A percentile compares a stretch with the other conserved stretches of the same genome.
Evolutionary conservation across 257 asterid genomes (phyloP).

Genomic region (Avicennia marina): DNA sequence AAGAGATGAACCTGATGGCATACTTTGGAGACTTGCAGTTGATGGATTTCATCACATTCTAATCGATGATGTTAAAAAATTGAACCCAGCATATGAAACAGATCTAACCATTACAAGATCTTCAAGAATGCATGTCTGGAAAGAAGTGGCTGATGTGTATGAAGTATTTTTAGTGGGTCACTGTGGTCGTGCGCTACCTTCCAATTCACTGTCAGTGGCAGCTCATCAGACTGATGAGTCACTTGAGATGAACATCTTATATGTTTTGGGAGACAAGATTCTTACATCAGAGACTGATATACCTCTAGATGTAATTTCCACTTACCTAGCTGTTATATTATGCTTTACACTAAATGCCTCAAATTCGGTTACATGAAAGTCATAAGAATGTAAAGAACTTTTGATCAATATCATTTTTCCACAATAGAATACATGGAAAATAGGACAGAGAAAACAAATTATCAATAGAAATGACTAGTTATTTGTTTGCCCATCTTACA

Average conservation of each 20-base stretch:
- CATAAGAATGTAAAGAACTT: background rate
- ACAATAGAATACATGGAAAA: background rate
- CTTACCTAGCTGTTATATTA: conserved; percentile 13
- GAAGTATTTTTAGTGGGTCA: conserved; percentile 87
- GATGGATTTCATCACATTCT: conserved; percentile 72
- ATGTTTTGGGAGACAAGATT: conserved; percentile 72
- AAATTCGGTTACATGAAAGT: conserved; percentile 12
- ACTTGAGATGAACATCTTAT: conserved; percentile 81
- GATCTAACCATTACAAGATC: conserved; percentile 39
- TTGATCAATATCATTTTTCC: too few relatives aligned
- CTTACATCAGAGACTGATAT: conserved; percentile 61
- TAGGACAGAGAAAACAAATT: too few relatives aligned
- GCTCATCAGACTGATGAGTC: conserved; percentile 65
- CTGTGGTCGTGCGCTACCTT: conserved; percentile 92
- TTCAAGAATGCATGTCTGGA: conserved; percentile 80
- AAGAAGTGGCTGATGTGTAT: conserved; percentile 91
- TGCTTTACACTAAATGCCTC: conserved; percentile 9
- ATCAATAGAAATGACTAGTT: too few relatives aligned
- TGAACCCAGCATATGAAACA: conserved; percentile 25
- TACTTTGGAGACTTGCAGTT: conserved; percentile 93
- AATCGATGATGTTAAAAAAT: conserved; percentile 54
- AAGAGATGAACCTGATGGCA: conserved; percentile 91
- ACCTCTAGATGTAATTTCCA: conserved; percentile 71
- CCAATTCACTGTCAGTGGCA: conserved; percentile 53
- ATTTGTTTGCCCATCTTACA: too few relatives aligned